A percentile compares a stretch with the other conserved stretches of the same genome.
Conservation (phyloP, 2,329 filamentous ascomycete species). For the Aspergillus fischeri region DNA sequence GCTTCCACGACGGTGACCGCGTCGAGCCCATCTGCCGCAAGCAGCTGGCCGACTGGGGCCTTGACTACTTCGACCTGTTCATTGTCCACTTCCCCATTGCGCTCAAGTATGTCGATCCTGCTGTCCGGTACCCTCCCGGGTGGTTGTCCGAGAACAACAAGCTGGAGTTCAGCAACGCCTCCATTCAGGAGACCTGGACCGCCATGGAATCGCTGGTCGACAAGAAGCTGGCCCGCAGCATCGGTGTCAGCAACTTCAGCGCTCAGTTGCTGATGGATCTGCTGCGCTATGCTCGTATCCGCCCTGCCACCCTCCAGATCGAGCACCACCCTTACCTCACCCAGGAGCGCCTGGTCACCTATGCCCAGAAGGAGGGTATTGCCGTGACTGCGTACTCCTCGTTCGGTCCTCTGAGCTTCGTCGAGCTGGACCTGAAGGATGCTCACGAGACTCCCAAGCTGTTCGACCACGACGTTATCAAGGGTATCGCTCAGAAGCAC, state of each 20-base stretch:
- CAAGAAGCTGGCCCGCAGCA: conserved; percentile 64
- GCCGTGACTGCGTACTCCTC: conserved; percentile 78
- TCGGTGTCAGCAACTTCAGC: conserved; percentile 83
- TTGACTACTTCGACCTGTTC: conserved; percentile 89
- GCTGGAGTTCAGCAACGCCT: conserved; percentile 62
- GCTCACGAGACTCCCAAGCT: conserved; percentile 64
- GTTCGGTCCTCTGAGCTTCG: conserved; percentile 74
- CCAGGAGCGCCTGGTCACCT: conserved; percentile 65
- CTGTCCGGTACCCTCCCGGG: conserved; percentile 72
- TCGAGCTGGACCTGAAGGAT: conserved; percentile 69
- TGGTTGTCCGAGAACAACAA: conserved; percentile 64
- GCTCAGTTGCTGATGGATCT: conserved; percentile 73
- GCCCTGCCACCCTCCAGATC: conserved; percentile 75
- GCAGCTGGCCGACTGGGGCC: conserved; percentile 75
- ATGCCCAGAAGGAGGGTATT: conserved; percentile 67
- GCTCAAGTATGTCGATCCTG: conserved; percentile 78
- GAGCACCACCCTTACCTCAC: conserved; percentile 88
- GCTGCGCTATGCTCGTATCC: conserved; percentile 70
- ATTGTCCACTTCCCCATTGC: conserved; percentile 86
- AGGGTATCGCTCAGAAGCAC: conserved; percentile 63
- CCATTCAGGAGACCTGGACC: conserved; percentile 76
- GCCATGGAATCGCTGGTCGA: conserved; percentile 74
- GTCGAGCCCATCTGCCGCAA: conserved; percentile 72
- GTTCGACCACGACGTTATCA: conserved; percentile 66
- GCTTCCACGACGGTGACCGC: conserved; percentile 75